Conservation (phyloP, 176 grass and related monocot genomes). For the Olyra latifolia region DNA sequence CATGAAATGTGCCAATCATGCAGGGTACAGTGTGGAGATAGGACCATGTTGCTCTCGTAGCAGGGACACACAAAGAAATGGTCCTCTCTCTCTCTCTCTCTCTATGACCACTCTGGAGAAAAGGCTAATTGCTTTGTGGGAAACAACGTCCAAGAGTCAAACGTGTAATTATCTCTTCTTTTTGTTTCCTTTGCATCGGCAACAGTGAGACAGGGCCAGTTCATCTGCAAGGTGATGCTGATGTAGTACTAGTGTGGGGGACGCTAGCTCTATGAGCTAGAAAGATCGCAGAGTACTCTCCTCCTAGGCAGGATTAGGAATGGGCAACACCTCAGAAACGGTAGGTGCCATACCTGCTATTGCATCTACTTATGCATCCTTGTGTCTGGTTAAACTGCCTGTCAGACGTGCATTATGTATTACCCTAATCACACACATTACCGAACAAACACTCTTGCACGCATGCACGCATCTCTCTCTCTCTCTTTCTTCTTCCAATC, state of each 20-base stretch:
- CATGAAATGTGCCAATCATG: slow-evolving; percentile 41
- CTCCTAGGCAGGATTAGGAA: neutral
- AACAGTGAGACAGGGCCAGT: slow-evolving; percentile 15
- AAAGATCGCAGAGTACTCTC: slow-evolving; percentile 2
- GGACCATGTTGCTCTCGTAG: slow-evolving; percentile 49
- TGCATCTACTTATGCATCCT: neutral
- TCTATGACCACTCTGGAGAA: slow-evolving; percentile 37
- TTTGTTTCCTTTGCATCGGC: slow-evolving; percentile 30
- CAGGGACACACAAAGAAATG: slow-evolving; percentile 35
- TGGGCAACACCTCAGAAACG: neutral
- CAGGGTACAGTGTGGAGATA: slow-evolving; percentile 25
- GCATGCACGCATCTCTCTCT: neutral
- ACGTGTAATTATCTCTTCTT: slow-evolving; percentile 12
- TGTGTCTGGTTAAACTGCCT: slow-evolving; percentile 9
- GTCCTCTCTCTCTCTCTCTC: slow-evolving; percentile 25
- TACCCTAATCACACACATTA: too few species aligned
- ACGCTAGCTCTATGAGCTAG: neutral
- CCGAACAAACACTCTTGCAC: too few species aligned
- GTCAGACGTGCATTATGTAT: neutral
- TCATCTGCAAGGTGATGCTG: slow-evolving; percentile 1
- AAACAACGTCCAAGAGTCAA: slow-evolving; percentile 28
- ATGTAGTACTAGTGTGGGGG: neutral
- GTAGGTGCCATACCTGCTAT: neutral
- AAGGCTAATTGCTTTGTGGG: slow-evolving; percentile 29
- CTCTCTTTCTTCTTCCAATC: neutral